Evolutionary conservation across 495 filamentous ascomycete species (phyloP).

Genomic region (Pseudoneurospora amorphoporcata): DNA sequence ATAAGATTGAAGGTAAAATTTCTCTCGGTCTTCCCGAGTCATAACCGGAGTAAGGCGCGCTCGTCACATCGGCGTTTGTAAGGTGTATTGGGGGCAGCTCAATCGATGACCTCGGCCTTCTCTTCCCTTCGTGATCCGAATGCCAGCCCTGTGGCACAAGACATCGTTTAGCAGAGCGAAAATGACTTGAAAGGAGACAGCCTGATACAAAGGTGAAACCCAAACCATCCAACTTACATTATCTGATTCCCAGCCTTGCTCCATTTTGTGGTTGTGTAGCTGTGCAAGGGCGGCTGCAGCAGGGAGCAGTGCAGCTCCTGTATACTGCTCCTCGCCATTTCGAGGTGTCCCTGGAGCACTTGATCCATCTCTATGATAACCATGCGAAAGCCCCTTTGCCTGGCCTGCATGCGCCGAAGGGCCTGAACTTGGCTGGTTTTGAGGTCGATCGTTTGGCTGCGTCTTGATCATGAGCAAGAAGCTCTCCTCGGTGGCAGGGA

Average conservation of each 20-base stretch:
- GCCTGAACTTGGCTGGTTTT: conserved; percentile 11
- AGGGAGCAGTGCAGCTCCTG: conserved; percentile 48
- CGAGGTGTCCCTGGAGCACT: conserved; percentile 63
- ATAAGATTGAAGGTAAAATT: conserved; percentile 71
- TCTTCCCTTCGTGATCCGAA: conserved; percentile 58
- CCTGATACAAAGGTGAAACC: neutral
- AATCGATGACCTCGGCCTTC: conserved; percentile 47
- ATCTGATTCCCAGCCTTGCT: conserved; percentile 77
- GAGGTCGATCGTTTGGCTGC: conserved; percentile 72
- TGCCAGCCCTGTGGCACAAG: conserved; percentile 47
- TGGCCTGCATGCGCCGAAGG: conserved; percentile 19
- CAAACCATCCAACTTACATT: conserved; percentile 44
- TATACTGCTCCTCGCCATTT: conserved; percentile 60
- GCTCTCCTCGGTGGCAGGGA: conserved; percentile 97
- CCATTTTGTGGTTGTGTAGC: conserved; percentile 67
- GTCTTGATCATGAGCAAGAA: conserved; percentile 92
- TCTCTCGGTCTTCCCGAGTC: conserved; percentile 52
- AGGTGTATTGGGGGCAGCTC: conserved; percentile 66
- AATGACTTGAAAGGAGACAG: neutral
- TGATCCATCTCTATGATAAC: conserved; percentile 52
- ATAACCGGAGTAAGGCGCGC: conserved; percentile 55
- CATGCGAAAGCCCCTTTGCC: conserved; percentile 30
- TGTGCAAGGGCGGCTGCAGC: conserved; percentile 81
- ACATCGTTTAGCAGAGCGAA: conserved; percentile 17
- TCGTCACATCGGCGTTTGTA: conserved; percentile 50